A percentile compares a stretch with the other conserved stretches of the same genome.
Evolutionary conservation across 208 protist genomes (phyloP).

Genomic region (Crithidia brevicula): DNA sequence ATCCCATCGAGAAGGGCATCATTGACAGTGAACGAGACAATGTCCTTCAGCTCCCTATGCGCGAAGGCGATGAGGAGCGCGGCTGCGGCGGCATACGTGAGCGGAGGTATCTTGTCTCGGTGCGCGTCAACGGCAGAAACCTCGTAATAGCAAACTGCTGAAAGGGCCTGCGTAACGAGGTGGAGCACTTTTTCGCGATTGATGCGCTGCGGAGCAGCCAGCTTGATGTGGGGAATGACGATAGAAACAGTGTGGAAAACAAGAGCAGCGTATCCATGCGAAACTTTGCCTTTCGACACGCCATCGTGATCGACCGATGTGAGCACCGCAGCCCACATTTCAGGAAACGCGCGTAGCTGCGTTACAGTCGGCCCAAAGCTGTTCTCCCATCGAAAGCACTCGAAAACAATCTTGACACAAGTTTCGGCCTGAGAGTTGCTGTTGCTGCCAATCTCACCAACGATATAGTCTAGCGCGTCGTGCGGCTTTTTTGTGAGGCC

Average conservation of each 20-base stretch:
- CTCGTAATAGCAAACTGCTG: constrained; percentile 70
- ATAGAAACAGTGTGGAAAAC: constrained; percentile 80
- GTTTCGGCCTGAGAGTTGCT: constrained; percentile 37
- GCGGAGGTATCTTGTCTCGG: constrained; percentile 32
- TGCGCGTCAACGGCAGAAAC: constrained; percentile 19
- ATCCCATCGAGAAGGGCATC: constrained; percentile 50
- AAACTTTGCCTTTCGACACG: constrained; percentile 43
- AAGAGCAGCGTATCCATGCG: constrained; percentile 66
- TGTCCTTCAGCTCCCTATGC: constrained; percentile 84
- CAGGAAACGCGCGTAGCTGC: constrained; percentile 72
- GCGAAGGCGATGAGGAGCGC: constrained; percentile 80
- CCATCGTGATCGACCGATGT: constrained; percentile 57
- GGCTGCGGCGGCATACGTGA: constrained; percentile 76
- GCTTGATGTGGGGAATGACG: constrained; percentile 86
- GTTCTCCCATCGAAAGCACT: constrained; percentile 84
- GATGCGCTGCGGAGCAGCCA: constrained; percentile 82
- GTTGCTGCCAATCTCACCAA: constrained; percentile 66
- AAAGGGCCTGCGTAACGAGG: constrained; percentile 67
- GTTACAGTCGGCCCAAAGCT: constrained; percentile 81
- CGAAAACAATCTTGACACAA: constrained; percentile 83
- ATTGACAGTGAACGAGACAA: constrained; percentile 72
- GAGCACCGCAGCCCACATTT: constrained; percentile 80
- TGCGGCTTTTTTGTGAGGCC: constrained; percentile 79
- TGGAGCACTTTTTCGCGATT: constrained; percentile 63
- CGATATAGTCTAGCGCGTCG: constrained; percentile 59